Evolutionary conservation across 345 rosid genomes (phyloP).

Genomic region (Linum trigynum): DNA sequence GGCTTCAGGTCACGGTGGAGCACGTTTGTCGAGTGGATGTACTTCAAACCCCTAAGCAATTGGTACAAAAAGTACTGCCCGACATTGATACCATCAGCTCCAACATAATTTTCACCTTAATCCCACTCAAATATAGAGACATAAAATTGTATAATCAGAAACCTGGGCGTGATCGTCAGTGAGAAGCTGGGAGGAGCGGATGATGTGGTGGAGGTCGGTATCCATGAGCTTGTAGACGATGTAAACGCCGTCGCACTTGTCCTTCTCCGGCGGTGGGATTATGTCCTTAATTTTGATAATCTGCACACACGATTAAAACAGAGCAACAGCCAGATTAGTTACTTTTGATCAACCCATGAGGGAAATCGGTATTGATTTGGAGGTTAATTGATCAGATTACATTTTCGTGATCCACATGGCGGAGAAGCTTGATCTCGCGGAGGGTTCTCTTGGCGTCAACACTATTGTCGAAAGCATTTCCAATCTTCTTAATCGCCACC

Average conservation of each 20-base stretch:
- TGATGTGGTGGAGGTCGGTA: constrained; percentile 15
- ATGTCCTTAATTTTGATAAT: constrained; percentile 20
- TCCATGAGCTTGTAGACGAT: constrained; percentile 3
- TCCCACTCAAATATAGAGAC: not conserved
- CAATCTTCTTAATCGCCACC: constrained; percentile 22
- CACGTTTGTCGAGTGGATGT: constrained; percentile 63
- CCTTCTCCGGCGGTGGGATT: constrained; percentile 17
- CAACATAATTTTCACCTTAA: not conserved
- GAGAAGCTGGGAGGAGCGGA: constrained; percentile 15
- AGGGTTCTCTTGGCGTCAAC: not conserved
- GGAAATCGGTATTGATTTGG: too few species aligned
- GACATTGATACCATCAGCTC: not conserved
- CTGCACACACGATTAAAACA: constrained; percentile 4
- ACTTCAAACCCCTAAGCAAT: constrained; percentile 21
- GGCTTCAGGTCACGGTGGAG: constrained; percentile 87
- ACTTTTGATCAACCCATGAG: not conserved
- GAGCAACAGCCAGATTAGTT: not conserved
- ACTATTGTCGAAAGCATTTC: constrained; percentile 11
- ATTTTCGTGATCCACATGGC: constrained; percentile 5
- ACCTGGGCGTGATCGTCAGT: constrained; percentile 22
- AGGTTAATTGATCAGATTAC: not conserved
- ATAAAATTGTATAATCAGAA: not conserved
- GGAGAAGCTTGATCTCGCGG: not conserved
- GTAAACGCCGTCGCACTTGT: constrained; percentile 14
- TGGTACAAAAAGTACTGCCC: constrained; percentile 78